Evolutionary conservation across 257 asterid species (phyloP).

Genomic region (Petunia axillaris): DNA sequence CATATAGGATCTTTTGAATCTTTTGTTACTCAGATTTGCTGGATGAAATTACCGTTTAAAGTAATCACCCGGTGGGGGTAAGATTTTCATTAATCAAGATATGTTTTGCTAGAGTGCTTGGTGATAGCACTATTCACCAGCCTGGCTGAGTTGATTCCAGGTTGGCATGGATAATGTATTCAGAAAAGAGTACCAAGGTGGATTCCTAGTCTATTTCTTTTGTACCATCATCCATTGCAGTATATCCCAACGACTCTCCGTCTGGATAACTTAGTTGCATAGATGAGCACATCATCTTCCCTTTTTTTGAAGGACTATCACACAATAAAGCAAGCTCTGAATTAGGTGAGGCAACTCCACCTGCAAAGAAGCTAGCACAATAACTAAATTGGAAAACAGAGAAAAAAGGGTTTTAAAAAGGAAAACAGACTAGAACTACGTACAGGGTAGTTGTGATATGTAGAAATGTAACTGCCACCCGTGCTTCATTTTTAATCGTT

Average conservation of each 20-base stretch:
- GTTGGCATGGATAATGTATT: no score
- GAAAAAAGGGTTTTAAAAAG: slow-evolving; percentile 27
- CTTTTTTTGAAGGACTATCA: slow-evolving; percentile 34
- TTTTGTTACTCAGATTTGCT: no score
- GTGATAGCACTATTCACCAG: no score
- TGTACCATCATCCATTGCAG: slow-evolving; percentile 47
- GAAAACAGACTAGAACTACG: slow-evolving; percentile 34
- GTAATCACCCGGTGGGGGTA: no score
- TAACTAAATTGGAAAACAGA: neutral
- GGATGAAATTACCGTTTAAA: no score
- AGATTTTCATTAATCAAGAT: no score
- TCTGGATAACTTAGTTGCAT: slow-evolving; percentile 2
- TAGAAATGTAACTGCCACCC: slow-evolving; percentile 81
- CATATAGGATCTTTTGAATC: no score
- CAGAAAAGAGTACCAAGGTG: no score
- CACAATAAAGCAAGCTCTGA: slow-evolving; percentile 44
- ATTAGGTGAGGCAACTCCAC: slow-evolving; percentile 73
- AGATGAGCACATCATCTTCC: slow-evolving; percentile 26
- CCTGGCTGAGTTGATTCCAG: no score
- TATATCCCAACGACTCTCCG: slow-evolving; percentile 29
- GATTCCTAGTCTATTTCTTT: neutral
- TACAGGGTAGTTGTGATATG: slow-evolving; percentile 89
- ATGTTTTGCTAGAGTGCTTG: no score
- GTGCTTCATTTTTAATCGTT: slow-evolving; percentile 52
- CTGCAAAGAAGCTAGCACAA: slow-evolving; percentile 39